phyloP scores from a whole-genome alignment of 2,329 filamentous ascomycete genomes.

The Sphaerulina musiva region DNA sequence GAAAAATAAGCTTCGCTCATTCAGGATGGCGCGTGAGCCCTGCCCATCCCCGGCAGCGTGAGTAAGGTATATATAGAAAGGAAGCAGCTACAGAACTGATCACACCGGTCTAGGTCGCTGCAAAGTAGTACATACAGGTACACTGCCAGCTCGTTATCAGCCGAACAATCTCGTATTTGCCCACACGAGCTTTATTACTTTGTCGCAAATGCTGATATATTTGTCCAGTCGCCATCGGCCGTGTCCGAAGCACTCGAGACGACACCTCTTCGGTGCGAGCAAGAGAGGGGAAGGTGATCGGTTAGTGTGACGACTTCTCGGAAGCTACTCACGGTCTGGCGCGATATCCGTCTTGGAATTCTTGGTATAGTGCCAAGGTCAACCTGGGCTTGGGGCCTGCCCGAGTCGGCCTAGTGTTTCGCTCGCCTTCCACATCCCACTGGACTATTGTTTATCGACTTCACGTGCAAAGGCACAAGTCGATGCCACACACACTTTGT shows the following conservation, averaged over 20 bases:
- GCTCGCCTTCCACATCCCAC: constrained; percentile 1
- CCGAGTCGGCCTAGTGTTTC: background rate
- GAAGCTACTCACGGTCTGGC: too few relatives aligned
- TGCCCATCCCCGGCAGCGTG: background rate
- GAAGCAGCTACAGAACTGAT: background rate
- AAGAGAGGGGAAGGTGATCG: too few relatives aligned
- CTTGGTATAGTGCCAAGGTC: constrained; percentile 1
- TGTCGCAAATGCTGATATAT: too few relatives aligned
- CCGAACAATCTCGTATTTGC: background rate
- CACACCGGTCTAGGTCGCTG: background rate
- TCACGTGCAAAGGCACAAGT: background rate
- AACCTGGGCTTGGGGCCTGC: background rate
- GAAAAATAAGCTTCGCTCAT: background rate
- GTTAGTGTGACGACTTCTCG: too few relatives aligned
- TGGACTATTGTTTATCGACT: too few relatives aligned
- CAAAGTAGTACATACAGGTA: background rate
- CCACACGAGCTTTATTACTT: background rate
- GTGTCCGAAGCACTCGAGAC: too few relatives aligned
- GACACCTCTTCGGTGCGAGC: too few relatives aligned
- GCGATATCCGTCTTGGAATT: background rate
- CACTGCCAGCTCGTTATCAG: background rate
- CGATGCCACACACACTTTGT: background rate
- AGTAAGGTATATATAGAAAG: background rate
- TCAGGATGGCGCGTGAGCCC: background rate
- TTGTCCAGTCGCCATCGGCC: background rate